Base-by-base conservation (phyloP, 345 rosid genomes). In the Syzygium oleosum region DNA sequence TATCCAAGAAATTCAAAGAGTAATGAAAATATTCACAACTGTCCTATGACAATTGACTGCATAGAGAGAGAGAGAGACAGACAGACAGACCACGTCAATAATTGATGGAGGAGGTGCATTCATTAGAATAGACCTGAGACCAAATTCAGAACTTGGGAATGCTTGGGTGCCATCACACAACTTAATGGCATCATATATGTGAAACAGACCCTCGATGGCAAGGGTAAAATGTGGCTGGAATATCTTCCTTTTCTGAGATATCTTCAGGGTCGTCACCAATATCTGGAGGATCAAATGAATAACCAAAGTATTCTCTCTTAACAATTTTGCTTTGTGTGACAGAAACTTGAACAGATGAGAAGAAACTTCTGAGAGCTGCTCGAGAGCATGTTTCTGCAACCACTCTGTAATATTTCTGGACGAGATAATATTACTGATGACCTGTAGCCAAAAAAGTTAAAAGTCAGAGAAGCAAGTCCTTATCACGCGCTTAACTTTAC, bases 201-300 rank as follows among this genome's bases (percentile, higher is more conserved):
- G 92, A 89, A 93, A 88, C 46, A 96, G 88, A 59, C 94, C 96
- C 85, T 92, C 99, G 17, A 91, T 87, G 83, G 98, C 90, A 79
- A 96, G 83, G 58, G 98, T 94, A 79, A 94, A 92, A 93, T 94
- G 96, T 46, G 99, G 96, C 92, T 95, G 96, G 90, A 89, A 93
- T 65, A 92, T 90, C 87, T 93, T 91, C 91, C 98, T 91, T 88
- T 94, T 91, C 86, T 94, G 99, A 43, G 99, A 96, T 85, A 96
- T 92, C 92, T 92, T 93, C 88, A 93, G 85, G 22, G 96, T 93
- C 19, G 93, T 91, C 54, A 90, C 87, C 84, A 98, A 65, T 59
- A 94, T 93, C 88, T 90, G 93, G 77, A 95, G 86, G 51, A 94
- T 88, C 52, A 93, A 91, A 90, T 90, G 77, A 85, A 92, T 87